Evolutionary conservation across 345 rosid species (phyloP).

Genomic region (Zanthoxylum bungeanum): DNA sequence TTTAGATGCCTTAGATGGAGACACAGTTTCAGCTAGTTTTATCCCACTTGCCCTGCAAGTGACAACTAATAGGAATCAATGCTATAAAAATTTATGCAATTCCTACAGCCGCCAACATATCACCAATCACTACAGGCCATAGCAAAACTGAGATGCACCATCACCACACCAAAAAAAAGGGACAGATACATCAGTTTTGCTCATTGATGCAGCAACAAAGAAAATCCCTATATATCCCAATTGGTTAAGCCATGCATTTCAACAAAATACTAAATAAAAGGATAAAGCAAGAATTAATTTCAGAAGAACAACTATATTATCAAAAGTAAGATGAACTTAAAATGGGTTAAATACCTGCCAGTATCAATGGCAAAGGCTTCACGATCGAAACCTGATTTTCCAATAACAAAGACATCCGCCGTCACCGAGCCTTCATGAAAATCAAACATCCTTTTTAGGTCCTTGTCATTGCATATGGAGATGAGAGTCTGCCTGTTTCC

Average conservation of each 20-base stretch:
- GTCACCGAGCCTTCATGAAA: conserved; percentile 65
- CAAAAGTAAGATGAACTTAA: not conserved
- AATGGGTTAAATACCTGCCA: conserved; percentile 40
- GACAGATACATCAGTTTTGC: not conserved
- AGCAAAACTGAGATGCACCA: not conserved
- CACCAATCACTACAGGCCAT: conserved; percentile 3
- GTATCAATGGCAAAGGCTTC: conserved; percentile 23
- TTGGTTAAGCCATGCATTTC: not conserved
- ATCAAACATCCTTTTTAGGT: conserved; percentile 78
- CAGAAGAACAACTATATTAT: conserved; percentile 6
- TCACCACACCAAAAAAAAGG: not conserved
- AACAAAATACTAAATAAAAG: conserved; percentile 3
- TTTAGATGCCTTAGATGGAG: conserved; percentile 23
- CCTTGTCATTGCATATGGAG: conserved; percentile 65
- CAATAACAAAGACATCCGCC: conserved; percentile 65
- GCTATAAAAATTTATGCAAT: not conserved
- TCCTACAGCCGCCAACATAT: not conserved
- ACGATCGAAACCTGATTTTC: conserved; percentile 57
- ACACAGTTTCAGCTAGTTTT: conserved; percentile 46
- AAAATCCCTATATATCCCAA: not conserved
- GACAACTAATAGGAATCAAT: conserved; percentile 2
- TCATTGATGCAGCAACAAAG: not conserved
- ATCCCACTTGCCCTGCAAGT: conserved; percentile 44
- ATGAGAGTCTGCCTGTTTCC: conserved; percentile 70
- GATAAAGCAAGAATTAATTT: not conserved